These are phyloP conservation scores for Pachysandra terminalis DNA, from an alignment of 164 flowering plant genomes.

Conservation along the genomic window DNA sequence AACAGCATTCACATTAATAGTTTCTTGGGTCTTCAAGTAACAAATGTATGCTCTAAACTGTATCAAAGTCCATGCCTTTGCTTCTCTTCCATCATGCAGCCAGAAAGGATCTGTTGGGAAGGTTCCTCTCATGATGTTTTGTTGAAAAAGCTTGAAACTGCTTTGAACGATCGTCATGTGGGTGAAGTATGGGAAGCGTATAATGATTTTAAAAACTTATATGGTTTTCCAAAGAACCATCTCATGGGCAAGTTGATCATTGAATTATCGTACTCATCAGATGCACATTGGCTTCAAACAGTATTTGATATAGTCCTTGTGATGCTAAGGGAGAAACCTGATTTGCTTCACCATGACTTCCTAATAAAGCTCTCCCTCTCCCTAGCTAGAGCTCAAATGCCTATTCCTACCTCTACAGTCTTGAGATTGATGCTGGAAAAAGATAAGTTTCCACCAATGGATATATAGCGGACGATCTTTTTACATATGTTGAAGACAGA, in stretches of 20 bases:
- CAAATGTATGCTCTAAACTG: not conserved
- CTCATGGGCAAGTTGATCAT: conserved; percentile 40
- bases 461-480: conserved; percentile 37
- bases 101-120: conserved; percentile 24
- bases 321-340: conserved; percentile 38
- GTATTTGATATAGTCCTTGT: conserved; percentile 52
- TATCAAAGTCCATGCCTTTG: not conserved
- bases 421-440: conserved; percentile 55
- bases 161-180: conserved; percentile 40
- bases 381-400: conserved; percentile 70
- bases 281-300: conserved; percentile 44
- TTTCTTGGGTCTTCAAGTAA: conserved; percentile 2
- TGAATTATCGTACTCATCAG: conserved; percentile 53
- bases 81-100: conserved; percentile 19
- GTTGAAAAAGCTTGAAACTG: conserved; percentile 51
- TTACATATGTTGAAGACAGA: conserved; percentile 78
- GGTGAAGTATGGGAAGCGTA: conserved; percentile 69
- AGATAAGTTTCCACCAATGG: conserved; percentile 28
- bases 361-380: conserved; percentile 49
- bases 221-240: conserved; percentile 51
- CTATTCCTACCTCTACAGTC: conserved; percentile 50
- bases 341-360: conserved; percentile 36
- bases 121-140: conserved; percentile 38
- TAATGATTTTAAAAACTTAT: conserved; percentile 40
- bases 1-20: too few species aligned